Base-by-base conservation (phyloP, 768 basidiomycete genomes). In the Pulveroboletus sp. region DNA sequence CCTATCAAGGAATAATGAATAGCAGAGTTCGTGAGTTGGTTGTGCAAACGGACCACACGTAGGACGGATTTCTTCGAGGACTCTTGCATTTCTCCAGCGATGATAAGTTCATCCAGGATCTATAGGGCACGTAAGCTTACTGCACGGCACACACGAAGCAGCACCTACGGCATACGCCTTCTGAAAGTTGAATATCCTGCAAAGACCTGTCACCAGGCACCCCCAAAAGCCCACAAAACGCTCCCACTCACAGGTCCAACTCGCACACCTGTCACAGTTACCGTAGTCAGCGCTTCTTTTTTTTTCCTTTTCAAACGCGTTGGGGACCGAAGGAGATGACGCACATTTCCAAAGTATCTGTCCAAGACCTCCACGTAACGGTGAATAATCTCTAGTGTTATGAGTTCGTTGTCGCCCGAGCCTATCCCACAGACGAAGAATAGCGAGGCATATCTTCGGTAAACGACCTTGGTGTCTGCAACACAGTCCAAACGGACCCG, bases 131-230 rank as follows among this genome's bases (percentile, higher is more conserved):
- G 38, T 55, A 6, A 60, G 46, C 47, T 5, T 17, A 21, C 32
- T 26, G 40, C 4, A 9, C 18, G 7, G 27, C 32, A 43, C 11
- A 24, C n/a, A n/a, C 11, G 50, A 43, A 38, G 14, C 27, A 39
- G 17, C 15, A 35, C 74, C 39, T 54, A 89, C 93, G 5, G 89
- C 83, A 65, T 93, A 96, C 2, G 94, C 95, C 67, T 93, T 90
- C 65, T 97, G 89, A 66, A 97, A 97, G 73, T 96, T 96, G 80
- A 96, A 98, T 58, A 97, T 95, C 46, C 91, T 93, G 35, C 40
- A 44, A 43, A 7, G n/a, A 41, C 37, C 41, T 21, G n/a, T 49
- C 46, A 35, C n/a, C 17, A 35, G 41, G 36, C 32, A 4, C 30
- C 13, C 33, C 18, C 21, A 21, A 33, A 33, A 24, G 18, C 11